Base-by-base conservation (phyloP, 352 stramenopile genomes). In the Globisporangium heterothallicum region DNA sequence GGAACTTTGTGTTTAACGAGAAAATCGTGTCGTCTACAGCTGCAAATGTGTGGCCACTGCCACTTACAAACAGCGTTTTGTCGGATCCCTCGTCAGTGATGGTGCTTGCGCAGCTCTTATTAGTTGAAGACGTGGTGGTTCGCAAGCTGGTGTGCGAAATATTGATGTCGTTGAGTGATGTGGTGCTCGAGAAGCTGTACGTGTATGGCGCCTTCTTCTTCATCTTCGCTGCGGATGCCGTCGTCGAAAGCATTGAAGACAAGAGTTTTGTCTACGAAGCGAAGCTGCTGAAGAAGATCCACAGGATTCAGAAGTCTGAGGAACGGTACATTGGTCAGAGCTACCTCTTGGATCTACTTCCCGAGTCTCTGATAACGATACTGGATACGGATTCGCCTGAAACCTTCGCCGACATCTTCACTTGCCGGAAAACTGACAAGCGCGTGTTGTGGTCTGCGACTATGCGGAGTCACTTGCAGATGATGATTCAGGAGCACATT, bases 171-270 rank as follows among this genome's bases (percentile, higher is more conserved):
- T 48, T 92, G 6, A 70, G 59, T 8, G 66, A 80, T 42, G 59
- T 52, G 0, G 64, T 73, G 10, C 60, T 83, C 12, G 58, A 78
- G 34, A 79, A 78, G 16, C 38, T 92, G 4, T 88, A 74, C 42
- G 53, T 64, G 2, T 86, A 66, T 50, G 83, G 83, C 16, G 47
- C 67, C 0, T 89, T 93, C 36, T 93, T 84, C 53, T 93, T 93
- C 49, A 60, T 91, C 27, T 79, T 93, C 32, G 71, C 70, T 1
- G 67, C 58, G 2, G 64, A 64, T 14, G 13, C 53, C 2, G 68
- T 66, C 27, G 26, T 44, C 6, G 70, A 55, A 54, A 61, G 53
- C 46, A 34, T 29, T 3, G 59, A 64, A 25, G 36, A 69, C 44
- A 49, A 58, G 29, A 54, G 42, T 26, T 90, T 90, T 25, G 62